Evolutionary conservation across 495 filamentous ascomycete species (phyloP).

Genomic region (Astrothelium subdiscretum): DNA sequence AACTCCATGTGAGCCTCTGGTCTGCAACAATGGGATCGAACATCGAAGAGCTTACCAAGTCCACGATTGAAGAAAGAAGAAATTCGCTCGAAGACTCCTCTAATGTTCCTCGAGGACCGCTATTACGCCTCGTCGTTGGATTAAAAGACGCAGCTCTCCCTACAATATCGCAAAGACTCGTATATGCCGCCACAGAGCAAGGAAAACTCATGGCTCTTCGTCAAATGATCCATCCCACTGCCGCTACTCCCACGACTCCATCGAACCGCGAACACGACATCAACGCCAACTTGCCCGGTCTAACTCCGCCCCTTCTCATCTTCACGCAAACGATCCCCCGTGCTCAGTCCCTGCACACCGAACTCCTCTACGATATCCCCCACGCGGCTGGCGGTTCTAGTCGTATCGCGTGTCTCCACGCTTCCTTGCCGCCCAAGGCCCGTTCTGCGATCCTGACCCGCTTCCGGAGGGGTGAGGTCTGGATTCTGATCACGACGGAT

Average conservation of each 20-base stretch:
- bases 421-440: constrained; percentile 63
- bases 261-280: neutral
- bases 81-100: constrained; percentile 14
- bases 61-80: constrained; percentile 44
- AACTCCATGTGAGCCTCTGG: constrained; percentile 69
- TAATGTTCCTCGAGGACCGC: constrained; percentile 29
- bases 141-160: constrained; percentile 91
- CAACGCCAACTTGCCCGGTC: constrained; percentile 35
- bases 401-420: constrained; percentile 83
- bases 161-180: constrained; percentile 76
- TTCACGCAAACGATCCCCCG: constrained; percentile 92
- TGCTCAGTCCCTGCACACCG: constrained; percentile 73
- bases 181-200: constrained; percentile 83
- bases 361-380: constrained; percentile 91
- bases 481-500: constrained; percentile 93
- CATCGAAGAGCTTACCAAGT: constrained; percentile 64
- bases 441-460: constrained; percentile 73
- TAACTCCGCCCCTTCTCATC: constrained; percentile 81
- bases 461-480: constrained; percentile 86
- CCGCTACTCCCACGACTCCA: constrained; percentile 35
- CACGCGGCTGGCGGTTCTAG: constrained; percentile 71
- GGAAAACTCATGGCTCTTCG: constrained; percentile 88
- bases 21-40: constrained; percentile 94
- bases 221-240: constrained; percentile 74
- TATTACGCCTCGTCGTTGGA: constrained; percentile 81